Evolutionary conservation across 1,284 basidiomycete genomes (phyloP), one percentile per base, ranked within the genome.

Genomic region (Cryptococcus sp.): DNA sequence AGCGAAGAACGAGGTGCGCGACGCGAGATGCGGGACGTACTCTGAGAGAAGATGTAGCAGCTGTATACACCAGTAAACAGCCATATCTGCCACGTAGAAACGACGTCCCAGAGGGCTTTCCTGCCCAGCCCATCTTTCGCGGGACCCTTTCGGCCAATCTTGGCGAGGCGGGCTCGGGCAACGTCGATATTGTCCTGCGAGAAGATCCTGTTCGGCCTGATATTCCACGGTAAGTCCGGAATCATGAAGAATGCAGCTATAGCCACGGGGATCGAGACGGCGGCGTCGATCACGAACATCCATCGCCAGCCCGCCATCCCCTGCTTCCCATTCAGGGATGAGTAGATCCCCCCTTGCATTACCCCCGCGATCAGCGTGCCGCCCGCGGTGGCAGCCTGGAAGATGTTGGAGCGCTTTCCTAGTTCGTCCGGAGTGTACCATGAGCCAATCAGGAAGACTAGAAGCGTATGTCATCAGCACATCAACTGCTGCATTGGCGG

Each of bases 51-150:
- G 40, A 54, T 59, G 23, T 57, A 64, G 45, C 63, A 59, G 40
- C 57, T 63, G 53, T 57, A 59, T 17, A 57, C 56, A 41, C 20
- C 38, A 3, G 56, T 57, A 17, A 57, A 59, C n/a, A 70, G 47
- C 49, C 63, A 75, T 27, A 70, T 67, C 50, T 72, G 69, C 73
- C 73, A 75, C 1, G 64, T 61, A 1, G 56, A 56, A 11, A 69
- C 50, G 40, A 71, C 51, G 11, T 57, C 51, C 42, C 53, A 56
- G 10, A 71, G 38, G 17, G 58, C 59, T 47, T 65, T 64, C 60
- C 52, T 42, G 25, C 57, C 54, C 25, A 56, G 5, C 17, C 59
- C 63, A 53, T 47, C 66, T 58, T 69, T 48, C 44, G 45, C 44
- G 4, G 56, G 56, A n/a, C 58, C 65, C 0, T 31, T 54, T 5